Evolutionary conservation across 2,329 filamentous ascomycete species (phyloP), one percentile per base, ranked within the genome.

Genomic region (Xylaria sp.): DNA sequence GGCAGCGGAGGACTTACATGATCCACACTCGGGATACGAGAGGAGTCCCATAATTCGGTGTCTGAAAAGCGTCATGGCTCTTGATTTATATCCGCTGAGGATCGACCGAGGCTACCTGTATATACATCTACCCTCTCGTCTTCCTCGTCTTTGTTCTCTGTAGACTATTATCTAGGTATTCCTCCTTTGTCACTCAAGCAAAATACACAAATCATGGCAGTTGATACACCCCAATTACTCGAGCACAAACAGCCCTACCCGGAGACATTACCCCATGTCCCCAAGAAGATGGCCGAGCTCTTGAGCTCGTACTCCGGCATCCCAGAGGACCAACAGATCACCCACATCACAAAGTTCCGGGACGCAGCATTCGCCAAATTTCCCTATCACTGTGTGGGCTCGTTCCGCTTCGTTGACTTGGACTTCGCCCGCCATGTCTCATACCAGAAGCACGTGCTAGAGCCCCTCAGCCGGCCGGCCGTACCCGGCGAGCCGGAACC

Each of bases 381-480:
- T 53, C 75, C 74, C 3, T 80, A 77, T 62, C 74, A 77, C 1
- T 79, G 77, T 60, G 71, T 79, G 35, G 76, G 76, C 13, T 70
- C 71, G 19, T 76, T 75, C 62, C 72, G 74, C 30, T 79, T 79
- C 63, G 68, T 79, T 1, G 71, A 76, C 48, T 72, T 78, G 11
- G 71, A 74, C 50, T 65, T 78, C 4, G 60, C 72, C 1, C 71
- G 66, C n/a, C 66, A 63, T 19, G 55, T 47, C 3, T 55, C 60
- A 2, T 71, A 70, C 42, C 16, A 66, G 48, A 65, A 69, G 1
- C 68, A 71, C 46, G 67, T 71, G 68, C 16, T 70, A 44, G 57
- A 68, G 66, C 53, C 67, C 65, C 42, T 79, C 74, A 65, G 59
- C 65, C 7, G 62, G 65, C 37, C 67, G 71, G 23, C 49, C 69